These are phyloP conservation scores for Fraxinus ornus DNA, from an alignment of 305 asterid species.

Conservation along the genomic window DNA sequence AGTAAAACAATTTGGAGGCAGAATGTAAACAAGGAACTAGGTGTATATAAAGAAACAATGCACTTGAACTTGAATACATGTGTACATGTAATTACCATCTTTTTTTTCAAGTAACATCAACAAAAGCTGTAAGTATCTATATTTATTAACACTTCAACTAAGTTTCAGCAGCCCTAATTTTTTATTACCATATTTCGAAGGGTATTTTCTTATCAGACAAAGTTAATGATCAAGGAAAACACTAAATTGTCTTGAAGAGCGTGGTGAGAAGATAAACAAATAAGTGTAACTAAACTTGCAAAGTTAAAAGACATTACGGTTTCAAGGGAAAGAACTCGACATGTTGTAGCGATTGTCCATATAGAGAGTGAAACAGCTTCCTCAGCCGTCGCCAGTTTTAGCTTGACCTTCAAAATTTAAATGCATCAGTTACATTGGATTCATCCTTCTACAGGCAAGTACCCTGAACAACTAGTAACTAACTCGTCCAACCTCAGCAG, in stretches of 20 bases:
- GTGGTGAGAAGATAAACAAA: slow-evolving; percentile 3
- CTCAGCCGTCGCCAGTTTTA: slow-evolving; percentile 75
- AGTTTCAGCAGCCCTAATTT: neutral
- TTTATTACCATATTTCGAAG: neutral
- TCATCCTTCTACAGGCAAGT: slow-evolving; percentile 18
- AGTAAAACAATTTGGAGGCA: slow-evolving; percentile 4
- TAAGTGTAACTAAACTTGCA: slow-evolving; percentile 17
- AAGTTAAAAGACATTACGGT: slow-evolving; percentile 47
- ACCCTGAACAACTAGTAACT: slow-evolving; percentile 11
- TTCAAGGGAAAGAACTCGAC: slow-evolving; percentile 93
- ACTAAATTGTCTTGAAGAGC: neutral
- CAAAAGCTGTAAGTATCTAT: neutral
- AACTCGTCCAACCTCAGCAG: slow-evolving; percentile 53
- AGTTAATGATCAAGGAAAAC: slow-evolving; percentile 13
- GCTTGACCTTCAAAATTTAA: slow-evolving; percentile 55
- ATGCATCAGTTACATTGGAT: slow-evolving; percentile 16
- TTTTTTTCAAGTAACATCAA: neutral
- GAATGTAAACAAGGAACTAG: neutral
- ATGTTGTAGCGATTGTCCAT: slow-evolving; percentile 83
- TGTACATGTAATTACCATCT: neutral
- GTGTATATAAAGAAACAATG: neutral
- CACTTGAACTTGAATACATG: neutral
- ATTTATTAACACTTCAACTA: neutral
- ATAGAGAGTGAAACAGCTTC: slow-evolving; percentile 84
- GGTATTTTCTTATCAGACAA: neutral